Conservation (phyloP, 2,329 filamentous ascomycete species). For the Ceratocystis smalleyi region DNA sequence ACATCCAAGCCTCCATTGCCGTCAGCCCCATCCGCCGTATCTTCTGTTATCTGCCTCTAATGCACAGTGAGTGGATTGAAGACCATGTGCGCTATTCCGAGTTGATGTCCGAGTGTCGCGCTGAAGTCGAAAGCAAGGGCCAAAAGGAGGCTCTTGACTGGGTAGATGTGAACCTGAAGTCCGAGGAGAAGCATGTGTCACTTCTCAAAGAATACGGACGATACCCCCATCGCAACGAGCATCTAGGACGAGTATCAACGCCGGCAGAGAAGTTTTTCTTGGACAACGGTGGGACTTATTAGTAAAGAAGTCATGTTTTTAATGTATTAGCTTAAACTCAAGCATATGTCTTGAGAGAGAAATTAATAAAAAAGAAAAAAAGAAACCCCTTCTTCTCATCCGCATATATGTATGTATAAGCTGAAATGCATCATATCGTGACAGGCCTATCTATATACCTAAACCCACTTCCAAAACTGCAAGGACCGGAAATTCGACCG, state of each 20-base stretch:
- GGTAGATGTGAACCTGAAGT: conserved; percentile 4
- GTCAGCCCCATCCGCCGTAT: conserved; percentile 28
- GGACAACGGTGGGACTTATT: conserved; percentile 26
- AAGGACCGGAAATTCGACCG: neutral
- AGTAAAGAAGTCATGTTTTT: neutral
- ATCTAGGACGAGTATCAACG: conserved; percentile 34
- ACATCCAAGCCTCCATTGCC: conserved; percentile 21
- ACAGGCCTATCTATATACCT: neutral
- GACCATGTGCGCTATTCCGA: conserved; percentile 29
- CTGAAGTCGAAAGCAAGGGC: conserved; percentile 23
- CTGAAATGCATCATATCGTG: neutral
- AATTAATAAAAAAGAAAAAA: too few relatives aligned
- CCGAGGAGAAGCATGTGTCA: conserved; percentile 31
- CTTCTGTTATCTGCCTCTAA: conserved; percentile 46
- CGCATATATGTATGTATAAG: neutral
- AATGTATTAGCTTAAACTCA: neutral
- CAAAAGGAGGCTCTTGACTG: conserved; percentile 19
- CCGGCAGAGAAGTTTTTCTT: conserved; percentile 36
- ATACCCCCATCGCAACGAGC: conserved; percentile 43
- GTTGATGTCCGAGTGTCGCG: conserved; percentile 22
- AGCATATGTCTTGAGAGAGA: neutral
- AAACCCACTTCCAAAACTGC: neutral
- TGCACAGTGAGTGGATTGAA: conserved; percentile 39
- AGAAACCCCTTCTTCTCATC: neutral
- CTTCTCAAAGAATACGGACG: conserved; percentile 40